Conservation (phyloP, 495 filamentous ascomycete genomes). For the Aspergillus avenaceus region DNA sequence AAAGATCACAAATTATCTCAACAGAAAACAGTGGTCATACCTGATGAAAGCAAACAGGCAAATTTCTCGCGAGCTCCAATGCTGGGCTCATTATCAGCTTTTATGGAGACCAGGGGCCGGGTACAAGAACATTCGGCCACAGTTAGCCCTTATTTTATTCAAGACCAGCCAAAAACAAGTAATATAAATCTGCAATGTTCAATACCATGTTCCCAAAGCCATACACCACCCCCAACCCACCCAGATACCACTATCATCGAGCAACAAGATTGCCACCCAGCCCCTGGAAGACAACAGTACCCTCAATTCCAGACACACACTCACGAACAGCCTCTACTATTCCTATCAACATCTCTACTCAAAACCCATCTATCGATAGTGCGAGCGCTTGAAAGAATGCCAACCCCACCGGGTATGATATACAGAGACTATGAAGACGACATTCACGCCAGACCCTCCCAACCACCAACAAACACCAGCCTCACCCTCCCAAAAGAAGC, state of each 20-base stretch:
- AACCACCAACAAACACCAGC: not conserved
- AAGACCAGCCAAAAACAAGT: not conserved
- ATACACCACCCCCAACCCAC: too few species aligned
- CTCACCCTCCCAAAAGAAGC: constrained; percentile 47
- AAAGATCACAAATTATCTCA: not conserved
- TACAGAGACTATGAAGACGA: constrained; percentile 24
- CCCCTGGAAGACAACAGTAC: not conserved
- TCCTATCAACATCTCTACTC: constrained; percentile 27
- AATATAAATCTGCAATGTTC: not conserved
- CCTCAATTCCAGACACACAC: not conserved
- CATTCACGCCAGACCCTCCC: not conserved
- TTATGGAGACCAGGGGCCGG: constrained; percentile 27
- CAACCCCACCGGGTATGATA: constrained; percentile 14
- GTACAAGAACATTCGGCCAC: not conserved
- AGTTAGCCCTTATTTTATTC: constrained; percentile 15
- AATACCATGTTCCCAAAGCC: not conserved
- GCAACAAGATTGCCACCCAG: not conserved
- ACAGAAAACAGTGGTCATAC: not conserved
- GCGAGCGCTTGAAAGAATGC: constrained; percentile 19
- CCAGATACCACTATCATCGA: not conserved
- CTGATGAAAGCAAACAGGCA: not conserved
- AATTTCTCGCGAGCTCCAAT: not conserved
- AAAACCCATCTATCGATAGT: constrained; percentile 22
- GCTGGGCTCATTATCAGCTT: constrained; percentile 24
- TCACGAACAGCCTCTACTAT: constrained; percentile 10